Evolutionary conservation across 371 early-diverging fungal species (phyloP), one percentile per base, ranked within the genome.

Genomic region (Syncephalastrum monosporum): DNA sequence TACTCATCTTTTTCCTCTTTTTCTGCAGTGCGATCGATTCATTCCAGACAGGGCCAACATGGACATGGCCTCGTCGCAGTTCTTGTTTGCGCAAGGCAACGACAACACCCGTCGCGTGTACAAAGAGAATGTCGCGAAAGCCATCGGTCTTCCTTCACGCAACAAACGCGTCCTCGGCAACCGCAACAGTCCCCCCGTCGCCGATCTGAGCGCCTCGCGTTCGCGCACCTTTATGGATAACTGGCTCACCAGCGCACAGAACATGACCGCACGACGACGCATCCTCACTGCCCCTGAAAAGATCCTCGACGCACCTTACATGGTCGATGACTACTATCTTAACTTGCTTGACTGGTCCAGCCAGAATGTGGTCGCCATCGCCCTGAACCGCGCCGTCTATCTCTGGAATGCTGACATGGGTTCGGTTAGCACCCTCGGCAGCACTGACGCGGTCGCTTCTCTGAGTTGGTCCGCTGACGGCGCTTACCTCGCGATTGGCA

Each of bases 301-400:
- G 56, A 82, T 92, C 4, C 72, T 97, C 38, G 97, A 97, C 69
- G 95, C 97, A 0, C 95, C 96, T 0, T 94, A 90, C 1, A 71
- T 99, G 64, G 60, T 82, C 7, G 97, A 99, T 65, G 99, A 99
- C 68, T 99, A 92, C 67, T 99, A 99, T 69, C 79, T 98, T 24
- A 99, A 99, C 67, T 65, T 99, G 44, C 71, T 99, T 24, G 98
- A 97, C 65, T 99, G 99, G 99, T 91, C 90, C 4, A 57, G 69
- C 19, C 67, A 65, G 13, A 93, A 96, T 53, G 70, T 88, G 14
- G 71, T 99, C 12, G 95, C 95, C 13, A 87, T 99, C 42, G 99
- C 88, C 2, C 79, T 99, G 13, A 92, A 86, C 58, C 84, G 90
- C 41, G 79, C 86, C 10, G 90, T 98, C 6, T 99, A 94, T 69